Base-by-base conservation (phyloP, 352 stramenopile species). In the Phytopythium kandeliae region DNA sequence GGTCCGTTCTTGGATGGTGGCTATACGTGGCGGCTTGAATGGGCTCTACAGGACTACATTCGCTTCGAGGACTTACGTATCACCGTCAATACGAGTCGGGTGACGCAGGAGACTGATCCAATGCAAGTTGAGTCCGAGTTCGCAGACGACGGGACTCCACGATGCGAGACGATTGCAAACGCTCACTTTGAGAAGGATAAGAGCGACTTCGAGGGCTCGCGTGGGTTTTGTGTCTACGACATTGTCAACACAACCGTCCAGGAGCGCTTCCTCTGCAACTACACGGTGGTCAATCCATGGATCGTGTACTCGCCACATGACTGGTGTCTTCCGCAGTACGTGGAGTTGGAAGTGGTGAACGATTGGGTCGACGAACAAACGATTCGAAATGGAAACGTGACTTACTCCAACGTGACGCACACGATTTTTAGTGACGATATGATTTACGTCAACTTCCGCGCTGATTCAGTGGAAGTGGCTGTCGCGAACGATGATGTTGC, bases 211-310 rank as follows among this genome's bases (percentile, higher is more conserved):
- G 78, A 87, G 34, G 63, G 62, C 0, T 51, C 87, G 7, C 72
- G 76, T 2, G 81, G 81, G 4, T 57, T 47, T 25, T 92, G 78
- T 33, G 72, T 85, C 4, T 92, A 92, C 35, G 76, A 78, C 38
- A 60, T 92, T 28, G 68, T 66, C 0, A 85, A 78, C 19, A 67
- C 69, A 16, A 79, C 79, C 2, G 63, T 60, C 12, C 78, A 89
- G n/a, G 78, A 92, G 42, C 69, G 78, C 1, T 87, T 82, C 24
- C 55, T 92, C 7, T 92, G 81, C 50, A 92, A 92, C 44, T 85
- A 74, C 42, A 92, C 81, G 0, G 68, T 92, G 2, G 35, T 67
- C 30, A 84, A 81, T 30, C 81, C 81, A n/a, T 85, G 76, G 70
- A 69, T 88, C 30, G 71, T 89, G 13, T 89, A 89, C 65, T 77